Base-by-base conservation (phyloP, 2,329 filamentous ascomycete species). In the Colletotrichum sojae region DNA sequence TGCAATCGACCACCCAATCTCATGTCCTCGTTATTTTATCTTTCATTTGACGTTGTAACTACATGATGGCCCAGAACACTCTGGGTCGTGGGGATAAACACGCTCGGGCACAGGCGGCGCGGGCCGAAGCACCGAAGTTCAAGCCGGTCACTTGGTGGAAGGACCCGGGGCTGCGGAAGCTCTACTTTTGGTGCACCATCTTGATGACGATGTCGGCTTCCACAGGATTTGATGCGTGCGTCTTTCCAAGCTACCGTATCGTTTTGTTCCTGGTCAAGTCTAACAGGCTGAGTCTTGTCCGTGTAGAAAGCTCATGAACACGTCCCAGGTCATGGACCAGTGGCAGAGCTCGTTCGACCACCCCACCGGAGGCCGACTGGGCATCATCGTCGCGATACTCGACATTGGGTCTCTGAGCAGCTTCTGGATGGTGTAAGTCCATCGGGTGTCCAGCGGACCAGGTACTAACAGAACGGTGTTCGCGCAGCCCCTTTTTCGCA, bases 171-270 rank as follows among this genome's bases (percentile, higher is more conserved):
- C 77, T 90, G 60, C 81, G 87, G 56, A 85, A 82, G 75, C 82
- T 89, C 6, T 89, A 89, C 74, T 81, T 81, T 53, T 82, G 84
- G 76, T 81, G 81, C 65, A 77, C 82, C n/a, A 83, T 89, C 63
- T 80, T 90, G 66, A 86, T 88, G 76, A 79, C 89, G 63, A 87
- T 86, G 15, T 89, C 88, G 36, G 88, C 88, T 46, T 89, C 87
- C 25, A 89, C 87, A 5, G 87, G 88, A 63, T 90, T 89, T 74
- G 88, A 90, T 78, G 86, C 49, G 31, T 49, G 1, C 16, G 54
- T 45, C 15, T n/a, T n/a, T n/a, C n/a, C n/a, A n/a, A n/a, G n/a
- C n/a, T n/a, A n/a, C n/a, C n/a, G n/a, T n/a, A n/a, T n/a, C n/a
- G n/a, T n/a, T n/a, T n/a, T n/a, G n/a, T n/a, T n/a, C n/a, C n/a